A percentile compares a stretch with the other conserved stretches of the same genome.
Conservation (phyloP, 164 flowering plant genomes). For the Nymphaea colorata region DNA sequence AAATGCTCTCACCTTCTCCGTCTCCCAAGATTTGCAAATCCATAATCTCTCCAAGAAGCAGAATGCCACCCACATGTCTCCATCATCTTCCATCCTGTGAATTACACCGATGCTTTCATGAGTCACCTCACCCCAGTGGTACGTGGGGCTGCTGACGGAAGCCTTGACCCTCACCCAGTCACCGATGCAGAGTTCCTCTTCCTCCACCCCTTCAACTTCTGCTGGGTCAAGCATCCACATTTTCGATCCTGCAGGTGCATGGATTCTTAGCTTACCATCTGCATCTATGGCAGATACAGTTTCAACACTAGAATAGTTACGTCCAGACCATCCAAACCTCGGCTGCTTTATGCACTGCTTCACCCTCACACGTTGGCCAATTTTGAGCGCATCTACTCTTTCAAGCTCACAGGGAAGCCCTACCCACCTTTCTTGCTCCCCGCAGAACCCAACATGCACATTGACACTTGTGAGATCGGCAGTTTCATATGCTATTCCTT, state of each 20-base stretch:
- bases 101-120: slow-evolving; percentile 82
- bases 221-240: slow-evolving; percentile 92
- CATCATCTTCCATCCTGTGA: slow-evolving; percentile 34
- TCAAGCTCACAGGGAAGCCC: slow-evolving; percentile 53
- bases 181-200: slow-evolving; percentile 54
- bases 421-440: slow-evolving; percentile 89
- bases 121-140: slow-evolving; percentile 93
- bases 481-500: slow-evolving; percentile 58
- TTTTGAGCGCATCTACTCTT: slow-evolving; percentile 31
- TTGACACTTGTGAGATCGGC: slow-evolving; percentile 69
- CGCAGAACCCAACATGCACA: slow-evolving; percentile 65
- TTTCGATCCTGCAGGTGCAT: slow-evolving; percentile 76
- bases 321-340: slow-evolving; percentile 95
- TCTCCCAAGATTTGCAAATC: slow-evolving; percentile 73
- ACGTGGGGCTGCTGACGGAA: slow-evolving; percentile 50
- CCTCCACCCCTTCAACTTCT: slow-evolving; percentile 73
- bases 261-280: slow-evolving; percentile 84
- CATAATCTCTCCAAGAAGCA: slow-evolving; percentile 88
- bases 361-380: slow-evolving; percentile 71
- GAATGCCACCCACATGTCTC: slow-evolving; percentile 75
- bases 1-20: slow-evolving; percentile 72
- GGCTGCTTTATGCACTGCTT: slow-evolving; percentile 69
- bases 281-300: slow-evolving; percentile 77
- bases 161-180: slow-evolving; percentile 81
- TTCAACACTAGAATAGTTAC: slow-evolving; percentile 62